Conservation (phyloP, 768 basidiomycete genomes). For the Stropharia rugosoannulata region DNA sequence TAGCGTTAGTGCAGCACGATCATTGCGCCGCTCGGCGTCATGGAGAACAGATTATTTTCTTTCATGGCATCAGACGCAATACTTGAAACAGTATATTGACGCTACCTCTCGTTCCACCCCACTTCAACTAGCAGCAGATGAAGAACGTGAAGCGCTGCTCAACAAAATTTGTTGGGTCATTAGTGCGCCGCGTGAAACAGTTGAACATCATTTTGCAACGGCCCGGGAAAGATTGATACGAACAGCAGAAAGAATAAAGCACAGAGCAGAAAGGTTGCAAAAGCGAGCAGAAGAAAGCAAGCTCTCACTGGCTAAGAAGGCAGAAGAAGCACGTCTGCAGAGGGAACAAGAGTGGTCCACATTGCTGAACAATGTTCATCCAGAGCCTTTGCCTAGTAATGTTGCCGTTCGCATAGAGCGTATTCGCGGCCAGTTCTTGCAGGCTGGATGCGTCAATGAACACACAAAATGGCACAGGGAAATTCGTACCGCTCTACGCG, state of each 20-base stretch:
- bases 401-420: slow-evolving; percentile 51
- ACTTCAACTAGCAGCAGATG: slow-evolving; percentile 44
- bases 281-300: slow-evolving; percentile 41
- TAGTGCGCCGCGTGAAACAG: slow-evolving; percentile 52
- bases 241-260: slow-evolving; percentile 44
- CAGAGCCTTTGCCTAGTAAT: slow-evolving; percentile 47
- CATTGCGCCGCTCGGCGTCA: slow-evolving; percentile 56
- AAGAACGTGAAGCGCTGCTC: slow-evolving; percentile 31
- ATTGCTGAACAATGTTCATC: slow-evolving; percentile 55
- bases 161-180: slow-evolving; percentile 49
- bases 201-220: slow-evolving; percentile 44
- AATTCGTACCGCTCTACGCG: slow-evolving; percentile 53
- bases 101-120: slow-evolving; percentile 42
- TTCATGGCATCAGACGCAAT: slow-evolving; percentile 67
- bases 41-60: slow-evolving; percentile 66
- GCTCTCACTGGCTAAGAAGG: slow-evolving; percentile 58
- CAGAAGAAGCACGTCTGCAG: slow-evolving; percentile 55
- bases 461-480: slow-evolving; percentile 62
- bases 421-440: slow-evolving; percentile 56
- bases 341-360: slow-evolving; percentile 68
- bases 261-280: slow-evolving; percentile 29
- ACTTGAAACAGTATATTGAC: slow-evolving; percentile 53
- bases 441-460: slow-evolving; percentile 51
- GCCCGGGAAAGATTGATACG: slow-evolving; percentile 35
- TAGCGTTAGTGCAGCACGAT: slow-evolving; percentile 35